A percentile compares a stretch with the other conserved stretches of the same genome.
These are phyloP conservation scores for Saccharomycopsis javanensis DNA, from an alignment of 805 yeast genomes.

Conservation along the genomic window DNA sequence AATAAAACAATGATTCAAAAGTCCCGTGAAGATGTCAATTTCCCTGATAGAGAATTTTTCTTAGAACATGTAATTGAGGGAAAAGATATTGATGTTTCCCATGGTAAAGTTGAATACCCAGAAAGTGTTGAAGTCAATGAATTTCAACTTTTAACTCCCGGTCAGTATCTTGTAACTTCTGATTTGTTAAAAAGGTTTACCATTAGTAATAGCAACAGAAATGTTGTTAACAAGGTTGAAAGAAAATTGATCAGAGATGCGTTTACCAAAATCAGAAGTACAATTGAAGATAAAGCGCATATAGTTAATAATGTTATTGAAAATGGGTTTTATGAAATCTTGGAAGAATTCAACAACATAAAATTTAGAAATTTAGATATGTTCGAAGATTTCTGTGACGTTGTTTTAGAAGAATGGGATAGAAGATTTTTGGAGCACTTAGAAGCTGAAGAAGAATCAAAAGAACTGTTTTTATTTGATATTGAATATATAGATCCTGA, in stretches of 20 bases:
- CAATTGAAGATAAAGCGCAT: slow-evolving; percentile 27
- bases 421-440: slow-evolving; percentile 11
- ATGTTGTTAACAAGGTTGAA: slow-evolving; percentile 31
- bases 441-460: slow-evolving; percentile 6
- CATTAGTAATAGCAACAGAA: slow-evolving; percentile 24
- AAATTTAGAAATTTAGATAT: slow-evolving; percentile 48
- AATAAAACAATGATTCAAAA: slow-evolving; percentile 12
- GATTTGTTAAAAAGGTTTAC: slow-evolving; percentile 11
- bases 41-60: slow-evolving; percentile 10
- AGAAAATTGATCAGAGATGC: slow-evolving; percentile 40
- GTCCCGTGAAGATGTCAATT: slow-evolving; percentile 8
- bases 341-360: slow-evolving; percentile 28
- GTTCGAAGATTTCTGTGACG: slow-evolving; percentile 66
- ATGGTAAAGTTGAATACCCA: slow-evolving; percentile 24
- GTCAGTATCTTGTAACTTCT: slow-evolving; percentile 8
- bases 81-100: slow-evolving; percentile 8
- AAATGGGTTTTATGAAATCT: slow-evolving; percentile 24
- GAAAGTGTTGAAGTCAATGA: not conserved
- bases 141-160: slow-evolving; percentile 12
- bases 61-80: slow-evolving; percentile 12
- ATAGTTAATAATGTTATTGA: slow-evolving; percentile 21
- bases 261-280: slow-evolving; percentile 27
- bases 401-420: slow-evolving; percentile 45
- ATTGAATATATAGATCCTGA: not conserved
- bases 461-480: slow-evolving; percentile 14